Conservation (phyloP, 108 stramenopile species). For the Cyclostephanos invisitatus region DNA sequence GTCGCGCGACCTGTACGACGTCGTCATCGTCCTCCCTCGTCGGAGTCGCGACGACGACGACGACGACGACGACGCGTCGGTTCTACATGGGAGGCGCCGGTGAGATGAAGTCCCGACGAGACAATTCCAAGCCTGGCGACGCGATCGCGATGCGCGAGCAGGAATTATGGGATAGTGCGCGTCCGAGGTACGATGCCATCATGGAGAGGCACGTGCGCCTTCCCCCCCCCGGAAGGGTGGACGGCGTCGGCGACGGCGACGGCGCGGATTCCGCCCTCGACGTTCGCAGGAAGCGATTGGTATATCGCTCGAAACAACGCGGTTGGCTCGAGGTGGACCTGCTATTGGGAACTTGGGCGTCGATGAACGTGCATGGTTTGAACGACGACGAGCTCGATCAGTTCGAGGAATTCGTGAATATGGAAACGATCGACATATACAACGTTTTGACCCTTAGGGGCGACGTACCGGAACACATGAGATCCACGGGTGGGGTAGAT, state of each 20-base stretch:
- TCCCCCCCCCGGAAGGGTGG: conserved; percentile 41
- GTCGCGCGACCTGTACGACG: no score
- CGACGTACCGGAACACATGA: no score
- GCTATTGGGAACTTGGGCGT: conserved; percentile 97
- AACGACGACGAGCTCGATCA: conserved; percentile 80
- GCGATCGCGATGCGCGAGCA: conserved; percentile 56
- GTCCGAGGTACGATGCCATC: conserved; percentile 70
- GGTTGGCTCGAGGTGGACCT: conserved; percentile 99
- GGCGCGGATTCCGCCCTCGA: conserved; percentile 57
- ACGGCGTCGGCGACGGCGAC: background rate
- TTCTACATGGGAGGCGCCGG: conserved; percentile 77
- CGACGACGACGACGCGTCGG: conserved; percentile 17
- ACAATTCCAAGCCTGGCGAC: conserved; percentile 7
- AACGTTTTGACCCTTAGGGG: conserved; percentile 90
- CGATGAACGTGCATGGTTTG: conserved; percentile 82
- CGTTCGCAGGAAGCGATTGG: conserved; percentile 86
- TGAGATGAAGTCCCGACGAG: conserved; percentile 52
- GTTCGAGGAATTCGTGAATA: conserved; percentile 95
- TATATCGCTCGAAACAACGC: conserved; percentile 97
- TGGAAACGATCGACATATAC: conserved; percentile 99
- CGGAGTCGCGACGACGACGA: no score
- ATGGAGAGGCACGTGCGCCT: conserved; percentile 63
- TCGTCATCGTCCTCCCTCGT: no score
- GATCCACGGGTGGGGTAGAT: no score
- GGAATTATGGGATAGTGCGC: conserved; percentile 63